Evolutionary conservation across 2,329 filamentous ascomycete genomes (phyloP).

Genomic region (Bipolaris bicolor): DNA sequence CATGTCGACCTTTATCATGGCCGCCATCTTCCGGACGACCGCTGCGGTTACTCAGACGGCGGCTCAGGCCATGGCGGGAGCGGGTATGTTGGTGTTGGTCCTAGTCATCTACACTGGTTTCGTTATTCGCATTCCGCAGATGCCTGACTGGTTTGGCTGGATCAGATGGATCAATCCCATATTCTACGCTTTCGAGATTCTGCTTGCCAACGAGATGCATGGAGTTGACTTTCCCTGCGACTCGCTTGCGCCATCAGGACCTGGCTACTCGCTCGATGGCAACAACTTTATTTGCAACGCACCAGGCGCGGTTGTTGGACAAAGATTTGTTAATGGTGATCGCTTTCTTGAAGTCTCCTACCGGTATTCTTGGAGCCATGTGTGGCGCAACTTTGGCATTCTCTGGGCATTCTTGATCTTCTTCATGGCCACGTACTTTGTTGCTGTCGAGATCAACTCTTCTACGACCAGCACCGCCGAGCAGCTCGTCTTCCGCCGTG

Average conservation of each 20-base stretch:
- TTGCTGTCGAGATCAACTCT: constrained; percentile 69
- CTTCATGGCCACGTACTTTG: constrained; percentile 69
- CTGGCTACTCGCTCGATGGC: constrained; percentile 37
- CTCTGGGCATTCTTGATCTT: constrained; percentile 67
- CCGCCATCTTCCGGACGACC: constrained; percentile 81
- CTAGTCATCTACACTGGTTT: constrained; percentile 73
- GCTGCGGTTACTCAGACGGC: constrained; percentile 73
- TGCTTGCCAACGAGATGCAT: constrained; percentile 75
- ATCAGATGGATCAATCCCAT: constrained; percentile 72
- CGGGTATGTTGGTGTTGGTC: constrained; percentile 64
- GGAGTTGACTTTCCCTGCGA: constrained; percentile 45
- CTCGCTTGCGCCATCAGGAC: constrained; percentile 47
- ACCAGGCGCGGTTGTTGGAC: constrained; percentile 49
- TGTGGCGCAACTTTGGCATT: constrained; percentile 68
- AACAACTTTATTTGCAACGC: constrained; percentile 47
- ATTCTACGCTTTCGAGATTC: constrained; percentile 77
- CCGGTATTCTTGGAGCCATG: constrained; percentile 50
- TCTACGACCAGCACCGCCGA: constrained; percentile 68
- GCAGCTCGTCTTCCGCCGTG: constrained; percentile 67
- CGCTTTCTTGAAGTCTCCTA: constrained; percentile 42
- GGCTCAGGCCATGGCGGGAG: constrained; percentile 61
- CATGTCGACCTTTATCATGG: constrained; percentile 70
- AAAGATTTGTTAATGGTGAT: constrained; percentile 49
- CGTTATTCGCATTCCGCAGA: constrained; percentile 68
- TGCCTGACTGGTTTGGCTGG: constrained; percentile 51